Evolutionary conservation across 2,329 filamentous ascomycete species (phyloP), one percentile per base, ranked within the genome.

Genomic region (Raffaelea arxii): DNA sequence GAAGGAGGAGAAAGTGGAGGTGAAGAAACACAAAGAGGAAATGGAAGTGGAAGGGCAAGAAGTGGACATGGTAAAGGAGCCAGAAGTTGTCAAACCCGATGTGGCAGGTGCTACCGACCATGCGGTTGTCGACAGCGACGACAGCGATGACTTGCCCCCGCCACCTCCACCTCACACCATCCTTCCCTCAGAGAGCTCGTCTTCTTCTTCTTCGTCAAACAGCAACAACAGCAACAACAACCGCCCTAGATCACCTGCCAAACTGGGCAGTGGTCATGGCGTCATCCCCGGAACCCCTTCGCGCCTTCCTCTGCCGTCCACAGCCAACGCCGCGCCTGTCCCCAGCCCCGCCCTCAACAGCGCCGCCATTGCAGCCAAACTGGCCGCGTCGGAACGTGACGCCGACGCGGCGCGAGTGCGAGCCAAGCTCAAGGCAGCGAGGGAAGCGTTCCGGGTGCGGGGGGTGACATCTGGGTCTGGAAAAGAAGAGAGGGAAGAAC

Each of bases 361-460:
- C 71, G 74, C 76, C 9, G 71, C 66, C 27, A 82, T 82, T 50
- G 74, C 76, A 0, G 77, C 77, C 24, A 82, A 82, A 59, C 66
- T 82, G 0, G 79, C 77, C 1, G 78, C 79, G 2, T 77, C 78
- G 1, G 79, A 82, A 52, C 69, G 75, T 18, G 77, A 82, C 45
- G 79, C 79, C 4, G 77, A 82, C 52, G 78, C 78, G 1, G 78
- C 78, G 1, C 69, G 78, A 22, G 77, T 82, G 0, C 66, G 78
- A 4, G 79, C 79, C 3, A 82, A 82, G 58, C 67, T 82, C 25
- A 74, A 70, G 54, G 77, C 78, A 1, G 74, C 73, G 3, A 62
- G 69, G 30, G 62, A 32, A 1, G 23, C 40, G 4, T 60, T 14
- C 59, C 58, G 46, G 56, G 59, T 45, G 49, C 61, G 24, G 55